Conservation (phyloP, 1,284 basidiomycete species). For the Naganishia cerealis region DNA sequence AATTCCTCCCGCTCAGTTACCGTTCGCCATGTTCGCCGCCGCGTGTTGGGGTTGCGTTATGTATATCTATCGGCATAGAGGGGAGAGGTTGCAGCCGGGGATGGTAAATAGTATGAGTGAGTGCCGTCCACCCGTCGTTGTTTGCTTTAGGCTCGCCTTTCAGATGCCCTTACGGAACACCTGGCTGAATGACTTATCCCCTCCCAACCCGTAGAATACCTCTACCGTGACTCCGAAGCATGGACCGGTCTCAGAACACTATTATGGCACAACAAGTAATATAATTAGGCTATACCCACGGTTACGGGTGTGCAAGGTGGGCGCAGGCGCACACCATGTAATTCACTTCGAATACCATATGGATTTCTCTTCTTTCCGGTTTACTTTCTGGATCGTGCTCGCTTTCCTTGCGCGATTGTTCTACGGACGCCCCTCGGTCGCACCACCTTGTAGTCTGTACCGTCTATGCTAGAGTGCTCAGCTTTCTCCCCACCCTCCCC, state of each 20-base stretch:
- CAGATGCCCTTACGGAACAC: constrained; percentile 3
- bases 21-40: constrained; percentile 86
- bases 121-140: constrained; percentile 30
- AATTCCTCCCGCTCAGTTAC: constrained; percentile 72
- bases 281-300: no score
- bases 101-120: constrained; percentile 64
- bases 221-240: constrained; percentile 74
- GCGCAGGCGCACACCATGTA: no score
- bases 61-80: constrained; percentile 86
- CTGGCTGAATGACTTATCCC: not conserved
- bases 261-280: constrained; percentile 74
- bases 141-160: not conserved
- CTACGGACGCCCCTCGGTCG: no score
- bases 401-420: no score
- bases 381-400: no score
- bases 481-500: no score
- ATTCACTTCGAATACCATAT: no score
- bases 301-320: no score
- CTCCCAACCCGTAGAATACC: constrained; percentile 67
- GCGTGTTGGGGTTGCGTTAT: constrained; percentile 94
- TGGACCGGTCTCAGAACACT: constrained; percentile 71
- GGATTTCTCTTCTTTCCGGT: no score
- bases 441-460: no score
- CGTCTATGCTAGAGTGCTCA: no score
- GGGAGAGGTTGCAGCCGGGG: constrained; percentile 86